These are phyloP conservation scores for Collybia sordida DNA, from an alignment of 768 basidiomycete species.

Conservation along the genomic window DNA sequence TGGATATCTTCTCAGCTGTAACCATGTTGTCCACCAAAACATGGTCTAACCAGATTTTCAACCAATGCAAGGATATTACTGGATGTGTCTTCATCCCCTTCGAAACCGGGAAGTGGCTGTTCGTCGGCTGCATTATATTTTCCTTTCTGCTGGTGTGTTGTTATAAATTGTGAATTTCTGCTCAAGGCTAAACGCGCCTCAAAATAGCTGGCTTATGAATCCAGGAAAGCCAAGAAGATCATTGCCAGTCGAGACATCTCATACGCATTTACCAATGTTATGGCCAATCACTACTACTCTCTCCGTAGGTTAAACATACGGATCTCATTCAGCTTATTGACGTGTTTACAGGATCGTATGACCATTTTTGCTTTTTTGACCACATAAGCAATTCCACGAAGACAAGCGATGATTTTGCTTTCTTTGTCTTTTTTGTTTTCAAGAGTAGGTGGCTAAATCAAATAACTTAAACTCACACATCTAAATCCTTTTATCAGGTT, in stretches of 20 bases:
- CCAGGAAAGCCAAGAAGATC: conserved; percentile 89
- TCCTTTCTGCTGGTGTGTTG: conserved; percentile 87
- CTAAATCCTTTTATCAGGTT: conserved; percentile 43
- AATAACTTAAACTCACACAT: background rate
- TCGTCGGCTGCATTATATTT: conserved; percentile 97
- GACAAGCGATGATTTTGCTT: conserved; percentile 95
- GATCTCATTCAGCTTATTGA: conserved; percentile 3
- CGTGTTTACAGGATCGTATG: conserved; percentile 66
- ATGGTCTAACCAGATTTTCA: conserved; percentile 92
- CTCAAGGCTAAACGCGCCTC: too few relatives aligned
- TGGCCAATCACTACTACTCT: conserved; percentile 96
- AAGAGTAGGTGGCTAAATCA: conserved; percentile 65
- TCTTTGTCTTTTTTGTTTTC: conserved; percentile 99
- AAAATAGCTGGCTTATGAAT: conserved; percentile 83
- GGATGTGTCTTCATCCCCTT: conserved; percentile 89
- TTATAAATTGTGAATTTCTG: conserved; percentile 2
- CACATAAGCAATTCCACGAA: conserved; percentile 96
- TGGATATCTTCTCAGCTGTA: conserved; percentile 96
- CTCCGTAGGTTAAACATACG: conserved; percentile 60
- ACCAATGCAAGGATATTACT: conserved; percentile 58
- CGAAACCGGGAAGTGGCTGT: conserved; percentile 90
- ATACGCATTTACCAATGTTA: conserved; percentile 96
- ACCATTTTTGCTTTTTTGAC: conserved; percentile 98
- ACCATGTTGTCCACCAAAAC: conserved; percentile 91
- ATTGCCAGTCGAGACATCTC: conserved; percentile 95